Percentiles rank a stretch among this genome's conserved stretches.
phyloP scores from a whole-genome alignment of 2,329 filamentous ascomycete species.

The Pestalotiopsis sp. region DNA sequence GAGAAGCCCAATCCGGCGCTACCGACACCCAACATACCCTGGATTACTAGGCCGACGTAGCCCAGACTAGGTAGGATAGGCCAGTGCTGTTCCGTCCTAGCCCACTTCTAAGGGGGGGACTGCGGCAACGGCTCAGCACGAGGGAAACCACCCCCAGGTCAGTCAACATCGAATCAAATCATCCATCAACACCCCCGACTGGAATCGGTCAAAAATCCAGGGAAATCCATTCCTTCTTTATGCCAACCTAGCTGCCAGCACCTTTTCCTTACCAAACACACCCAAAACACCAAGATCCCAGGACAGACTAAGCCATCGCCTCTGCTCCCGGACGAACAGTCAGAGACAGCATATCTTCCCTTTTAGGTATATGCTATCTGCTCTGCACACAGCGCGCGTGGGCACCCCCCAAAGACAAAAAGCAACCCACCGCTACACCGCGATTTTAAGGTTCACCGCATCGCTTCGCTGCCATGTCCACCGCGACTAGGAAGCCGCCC shows the following conservation, averaged over 20 bases:
- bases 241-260: neutral
- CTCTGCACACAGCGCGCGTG: neutral
- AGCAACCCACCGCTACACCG: slow-evolving; percentile 11
- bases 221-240: slow-evolving; percentile 3
- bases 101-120: neutral
- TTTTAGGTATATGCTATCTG: neutral
- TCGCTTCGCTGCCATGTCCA: slow-evolving; percentile 46
- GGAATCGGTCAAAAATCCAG: neutral
- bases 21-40: neutral
- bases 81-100: slow-evolving; percentile 8
- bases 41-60: neutral
- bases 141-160: slow-evolving; percentile 4
- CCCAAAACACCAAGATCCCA: neutral
- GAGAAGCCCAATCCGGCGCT: neutral
- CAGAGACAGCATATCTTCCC: neutral
- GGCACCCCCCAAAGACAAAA: neutral
- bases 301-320: neutral
- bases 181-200: neutral
- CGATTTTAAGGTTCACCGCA: slow-evolving; percentile 15
- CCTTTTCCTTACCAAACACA: neutral
- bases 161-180: slow-evolving; percentile 1
- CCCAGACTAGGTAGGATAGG: neutral
- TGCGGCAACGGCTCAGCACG: slow-evolving; percentile 9
- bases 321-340: neutral
- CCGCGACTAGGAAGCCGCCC: slow-evolving; percentile 55